Evolutionary conservation across 192 early-diverging fungal genomes (phyloP).

Genomic region (Dissophora ornata): DNA sequence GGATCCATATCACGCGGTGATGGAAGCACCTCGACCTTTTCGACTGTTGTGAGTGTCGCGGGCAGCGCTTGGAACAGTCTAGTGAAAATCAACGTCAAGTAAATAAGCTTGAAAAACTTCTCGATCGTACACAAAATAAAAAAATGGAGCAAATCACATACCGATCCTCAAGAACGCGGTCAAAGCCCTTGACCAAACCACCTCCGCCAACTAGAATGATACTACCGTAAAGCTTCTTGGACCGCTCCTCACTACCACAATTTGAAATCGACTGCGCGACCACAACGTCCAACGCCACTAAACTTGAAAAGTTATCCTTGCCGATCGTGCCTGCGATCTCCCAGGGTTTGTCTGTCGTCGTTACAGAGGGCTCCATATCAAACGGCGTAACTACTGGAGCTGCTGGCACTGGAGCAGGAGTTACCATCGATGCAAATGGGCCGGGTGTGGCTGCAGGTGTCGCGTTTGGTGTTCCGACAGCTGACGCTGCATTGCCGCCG

Average conservation of each 20-base stretch:
- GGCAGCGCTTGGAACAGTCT: conserved; percentile 53
- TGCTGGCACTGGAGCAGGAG: neutral
- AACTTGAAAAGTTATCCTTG: conserved; percentile 45
- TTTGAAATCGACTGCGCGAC: conserved; percentile 76
- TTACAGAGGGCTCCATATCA: conserved; percentile 50
- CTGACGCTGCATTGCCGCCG: conserved; percentile 7
- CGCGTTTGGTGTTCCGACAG: conserved; percentile 20
- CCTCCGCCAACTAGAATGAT: conserved; percentile 92
- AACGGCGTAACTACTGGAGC: conserved; percentile 12
- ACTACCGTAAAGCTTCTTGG: conserved; percentile 77
- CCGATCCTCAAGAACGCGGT: conserved; percentile 71
- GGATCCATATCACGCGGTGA: conserved; percentile 88
- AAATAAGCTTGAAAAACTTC: neutral
- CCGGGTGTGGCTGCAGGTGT: conserved; percentile 29
- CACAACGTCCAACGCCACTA: conserved; percentile 69
- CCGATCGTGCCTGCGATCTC: conserved; percentile 49
- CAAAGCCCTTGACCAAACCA: conserved; percentile 75
- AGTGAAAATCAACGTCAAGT: conserved; percentile 2
- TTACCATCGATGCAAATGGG: conserved; percentile 10
- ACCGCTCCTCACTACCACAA: conserved; percentile 74
- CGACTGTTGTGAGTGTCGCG: conserved; percentile 47
- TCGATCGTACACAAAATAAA: too few species aligned
- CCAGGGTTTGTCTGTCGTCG: conserved; percentile 39
- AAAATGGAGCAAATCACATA: too few species aligned
- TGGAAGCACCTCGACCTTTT: conserved; percentile 75